These are phyloP conservation scores for Cladophialophora bantiana DNA, from an alignment of 2,329 filamentous ascomycete genomes.

Conservation along the genomic window DNA sequence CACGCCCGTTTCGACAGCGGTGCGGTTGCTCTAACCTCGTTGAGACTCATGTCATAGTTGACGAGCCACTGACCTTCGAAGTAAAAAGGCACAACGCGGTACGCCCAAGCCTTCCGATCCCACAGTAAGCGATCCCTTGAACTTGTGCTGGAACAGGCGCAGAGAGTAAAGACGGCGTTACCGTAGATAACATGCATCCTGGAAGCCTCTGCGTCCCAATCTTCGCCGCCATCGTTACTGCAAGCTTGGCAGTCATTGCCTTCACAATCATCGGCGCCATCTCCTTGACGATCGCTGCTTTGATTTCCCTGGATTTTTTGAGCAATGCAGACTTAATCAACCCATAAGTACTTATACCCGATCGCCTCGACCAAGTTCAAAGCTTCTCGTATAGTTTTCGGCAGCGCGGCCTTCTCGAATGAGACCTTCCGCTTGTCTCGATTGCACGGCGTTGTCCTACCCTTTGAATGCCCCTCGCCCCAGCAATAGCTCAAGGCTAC, in stretches of 20 bases:
- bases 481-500: slow-evolving; percentile 17
- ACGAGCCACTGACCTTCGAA: slow-evolving; percentile 13
- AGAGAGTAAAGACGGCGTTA: slow-evolving; percentile 11
- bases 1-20: slow-evolving; percentile 11
- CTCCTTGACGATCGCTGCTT: neutral
- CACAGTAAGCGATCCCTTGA: slow-evolving; percentile 7
- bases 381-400: slow-evolving; percentile 11
- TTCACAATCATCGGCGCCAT: neutral
- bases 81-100: slow-evolving; percentile 11
- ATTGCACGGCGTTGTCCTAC: slow-evolving; percentile 14
- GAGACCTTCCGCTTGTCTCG: neutral
- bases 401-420: neutral
- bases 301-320: slow-evolving; percentile 1
- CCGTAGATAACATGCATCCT: slow-evolving; percentile 20
- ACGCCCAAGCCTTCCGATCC: slow-evolving; percentile 9
- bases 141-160: slow-evolving; percentile 10
- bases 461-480: slow-evolving; percentile 4
- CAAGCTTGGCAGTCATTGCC: neutral
- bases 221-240: neutral
- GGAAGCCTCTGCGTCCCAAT: slow-evolving; percentile 16
- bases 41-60: slow-evolving; percentile 16
- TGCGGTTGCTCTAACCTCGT: slow-evolving; percentile 14
- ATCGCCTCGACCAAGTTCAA: neutral
- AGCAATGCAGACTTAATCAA: slow-evolving; percentile 15
- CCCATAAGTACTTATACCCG: slow-evolving; percentile 4